Base-by-base conservation (phyloP, 2,329 filamentous ascomycete genomes). In the Cladobotryum mycophilum region DNA sequence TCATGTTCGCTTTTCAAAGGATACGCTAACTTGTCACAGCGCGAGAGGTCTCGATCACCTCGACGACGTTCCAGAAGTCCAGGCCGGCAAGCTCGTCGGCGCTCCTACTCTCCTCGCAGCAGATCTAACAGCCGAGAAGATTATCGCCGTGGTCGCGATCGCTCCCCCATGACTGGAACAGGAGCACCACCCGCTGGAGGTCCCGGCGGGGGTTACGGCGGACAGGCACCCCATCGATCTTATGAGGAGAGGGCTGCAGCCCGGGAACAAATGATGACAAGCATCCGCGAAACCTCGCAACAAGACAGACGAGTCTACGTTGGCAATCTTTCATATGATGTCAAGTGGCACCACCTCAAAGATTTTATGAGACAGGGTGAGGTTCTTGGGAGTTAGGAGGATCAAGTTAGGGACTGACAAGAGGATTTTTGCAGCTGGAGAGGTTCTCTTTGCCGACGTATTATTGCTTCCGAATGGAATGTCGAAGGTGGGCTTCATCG, bases 391-490 rank as follows among this genome's bases (percentile, higher is more conserved):
- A 54, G 55, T 53, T 56, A 57, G 56, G 57, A 53, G 50, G 57
- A 58, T 53, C 51, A 54, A 45, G 57, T 59, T 56, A 60, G 56
- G 62, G 57, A 64, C 73, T 76, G 66, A 76, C 70, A 60, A 53
- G 66, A 76, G 69, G 60, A 53, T 51, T 58, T 60, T 54, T 53
- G 20, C 74, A 97, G 93, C 93, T 78, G 93, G 93, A 82, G 92
- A 97, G 75, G 93, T 99, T 72, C 84, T 97, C 78, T 99, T 96
- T 78, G 93, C 93, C 79, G 93, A 99, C 82, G 93, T 99, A 70
- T 85, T 99, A 76, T 81, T 96, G 74, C 90, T 99, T 86, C 93
- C 93, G 69, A 99, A 99, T 82, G 93, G 93, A 91, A 99, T 99
- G 93, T 97, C 92, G 89, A 99, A 99, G 92, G 92, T 97, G 91